Evolutionary conservation across 352 stramenopile species (phyloP), one percentile per base, ranked within the genome.

Genomic region (Globisporangium radiosum): DNA sequence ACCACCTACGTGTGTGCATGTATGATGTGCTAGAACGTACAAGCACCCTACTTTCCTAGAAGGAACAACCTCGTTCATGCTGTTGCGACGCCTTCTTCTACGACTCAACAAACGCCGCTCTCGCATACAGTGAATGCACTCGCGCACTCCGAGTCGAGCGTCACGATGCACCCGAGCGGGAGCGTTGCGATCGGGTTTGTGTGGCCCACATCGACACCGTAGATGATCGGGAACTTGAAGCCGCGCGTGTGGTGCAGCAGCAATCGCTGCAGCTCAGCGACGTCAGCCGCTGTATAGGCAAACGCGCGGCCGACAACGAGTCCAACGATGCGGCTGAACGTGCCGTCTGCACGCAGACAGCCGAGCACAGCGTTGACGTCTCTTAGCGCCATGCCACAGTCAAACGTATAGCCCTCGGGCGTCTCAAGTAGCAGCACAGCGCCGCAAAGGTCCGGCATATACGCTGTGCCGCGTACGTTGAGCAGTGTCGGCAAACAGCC

Each of bases 151-250:
- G 43, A 71, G 57, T 87, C 73, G 9, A 88, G 43, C 50, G 60
- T 62, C 38, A 64, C 66, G n/a, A 71, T 49, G 47, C 67, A 77
- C 19, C 73, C 77, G 7, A 89, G 62, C 15, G 77, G 71, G 42
- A 85, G 69, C 5, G 75, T 88, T 19, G 70, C 63, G 44, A 84
- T 69, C 5, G 75, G 79, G 75, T 85, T 81, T 9, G 80, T 86
- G 62, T 87, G 72, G 4, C 76, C 71, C 8, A 66, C 68, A 54
- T 88, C 76, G 33, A 86, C 57, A 50, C 76, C 76, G 63, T 86
- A 87, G 5, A 86, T 39, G 57, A 87, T 83, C 37, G 77, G 79
- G 58, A 85, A 87, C 17, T 13, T 63, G 2, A 49, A 65, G 52
- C 48, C 73, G 10, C 75, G 65, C 19, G 76, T 87, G 66, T 86